Evolutionary conservation across 148 eudicot species (phyloP).

Genomic region (Silene latifolia): DNA sequence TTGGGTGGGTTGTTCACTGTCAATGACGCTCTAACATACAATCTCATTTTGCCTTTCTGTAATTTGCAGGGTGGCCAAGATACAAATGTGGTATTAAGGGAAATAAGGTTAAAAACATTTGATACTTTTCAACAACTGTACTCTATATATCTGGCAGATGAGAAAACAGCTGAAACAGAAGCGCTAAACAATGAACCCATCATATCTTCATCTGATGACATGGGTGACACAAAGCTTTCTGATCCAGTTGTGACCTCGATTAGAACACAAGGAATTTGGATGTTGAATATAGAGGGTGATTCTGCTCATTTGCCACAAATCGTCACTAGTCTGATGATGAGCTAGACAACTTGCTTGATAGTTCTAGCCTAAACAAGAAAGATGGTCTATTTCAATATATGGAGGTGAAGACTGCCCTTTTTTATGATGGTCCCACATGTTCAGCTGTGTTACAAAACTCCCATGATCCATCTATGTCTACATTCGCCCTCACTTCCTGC

Average conservation of each 20-base stretch:
- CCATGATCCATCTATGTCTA: no score
- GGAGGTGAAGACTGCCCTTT: background rate
- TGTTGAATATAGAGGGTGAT: slow-evolving; percentile 9
- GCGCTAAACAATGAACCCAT: background rate
- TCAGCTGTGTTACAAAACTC: no score
- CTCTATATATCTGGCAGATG: slow-evolving; percentile 25
- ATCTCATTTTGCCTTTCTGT: background rate
- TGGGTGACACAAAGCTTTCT: slow-evolving; percentile 16
- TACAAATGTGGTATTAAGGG: background rate
- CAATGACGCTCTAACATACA: background rate
- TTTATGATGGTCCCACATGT: slow-evolving; percentile 11
- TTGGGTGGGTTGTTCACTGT: background rate
- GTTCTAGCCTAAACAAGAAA: slow-evolving; percentile 7
- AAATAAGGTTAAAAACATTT: background rate
- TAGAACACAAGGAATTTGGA: slow-evolving; percentile 16
- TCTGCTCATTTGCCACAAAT: slow-evolving; percentile 14
- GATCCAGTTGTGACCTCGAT: slow-evolving; percentile 23
- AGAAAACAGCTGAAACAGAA: slow-evolving; percentile 18
- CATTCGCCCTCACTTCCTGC: no score
- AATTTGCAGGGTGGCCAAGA: slow-evolving; percentile 23
- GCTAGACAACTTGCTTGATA: slow-evolving; percentile 55
- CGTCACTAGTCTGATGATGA: slow-evolving; percentile 32
- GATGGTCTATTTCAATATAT: background rate
- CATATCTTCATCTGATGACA: slow-evolving; percentile 6
- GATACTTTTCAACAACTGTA: slow-evolving; percentile 27